Evolutionary conservation across 2,329 filamentous ascomycete species (phyloP), one percentile per base, ranked within the genome.

Genomic region (Xylaria sp.): DNA sequence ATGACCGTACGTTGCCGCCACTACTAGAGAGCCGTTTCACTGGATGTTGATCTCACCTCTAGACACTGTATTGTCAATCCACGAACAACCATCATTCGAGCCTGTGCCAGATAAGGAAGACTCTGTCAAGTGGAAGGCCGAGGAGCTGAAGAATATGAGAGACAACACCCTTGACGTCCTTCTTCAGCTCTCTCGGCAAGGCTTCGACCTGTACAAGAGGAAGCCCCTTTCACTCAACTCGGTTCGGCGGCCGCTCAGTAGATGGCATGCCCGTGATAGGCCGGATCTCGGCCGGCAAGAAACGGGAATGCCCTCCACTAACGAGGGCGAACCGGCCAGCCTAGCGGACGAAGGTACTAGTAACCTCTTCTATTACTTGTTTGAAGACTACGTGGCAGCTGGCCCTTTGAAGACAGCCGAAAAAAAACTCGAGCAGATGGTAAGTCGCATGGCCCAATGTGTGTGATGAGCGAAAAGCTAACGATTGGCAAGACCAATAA

Each of bases 51-150:
- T 54, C 3, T 17, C 11, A 11, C 33, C 5, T 8, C 5, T 54
- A 85, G 87, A 85, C 65, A 92, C 89, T 0, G 83, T 92, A 37
- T 83, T 92, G 54, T 88, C 88, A 0, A 85, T 92, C 40, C 85
- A 90, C 58, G 90, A 92, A 71, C 77, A 80, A 52, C 82, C 82
- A 7, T 68, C 71, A 7, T 68, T 74, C 35, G 74, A 76, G 8
- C 61, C 68, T 2, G 64, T 66, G 2, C 69, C 72, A 1, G 65
- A 71, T 3, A 68, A 63, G 13, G 62, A 70, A 37, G 35, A 73
- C 27, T 9, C 51, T 5, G 11, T 51, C 0, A 61, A 47, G 23
- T 75, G 68, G 73, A 70, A 47, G 37, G 57, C 48, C 9, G 62
- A 65, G 29, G 74, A 79, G 57, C 67, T 78, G 11, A 54, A 60